Evolutionary conservation across 139 green algal species (phyloP), one percentile per base, ranked within the genome.

Genomic region (Dunaliella primolecta): DNA sequence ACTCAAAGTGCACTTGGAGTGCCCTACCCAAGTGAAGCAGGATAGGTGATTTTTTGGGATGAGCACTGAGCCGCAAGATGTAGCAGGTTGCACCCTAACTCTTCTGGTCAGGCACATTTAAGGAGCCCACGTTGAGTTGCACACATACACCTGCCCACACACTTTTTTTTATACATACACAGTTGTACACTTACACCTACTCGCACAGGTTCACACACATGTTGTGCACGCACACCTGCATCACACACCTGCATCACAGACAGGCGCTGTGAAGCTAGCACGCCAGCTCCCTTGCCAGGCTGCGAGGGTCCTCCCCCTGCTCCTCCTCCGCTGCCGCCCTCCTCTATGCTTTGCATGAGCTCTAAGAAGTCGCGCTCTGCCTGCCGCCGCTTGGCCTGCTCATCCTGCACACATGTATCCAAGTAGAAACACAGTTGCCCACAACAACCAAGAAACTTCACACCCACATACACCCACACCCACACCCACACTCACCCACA

Each of bases 311-410:
- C 55, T 24, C 75, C 82, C 2, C 37, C 83, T 2, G 0, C 29
- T 2, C 77, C 83, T 2, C 81, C 75, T 25, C 36, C 79, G 1
- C 37, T 33, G 21, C 78, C 78, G 0, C 25, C 36, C 56, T 86
- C 38, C 78, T 91, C 88, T 7, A 91, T 88, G 55, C 38, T 81
- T 1, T 85, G 64, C 86, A 91, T 86, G 46, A 91, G 88, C 75
- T 91, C 88, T 36, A 91, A 84, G 84, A 91, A 91, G 33, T 91
- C 88, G 0, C 81, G 81, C 84, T 91, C 88, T 1, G 88, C 86
- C 33, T 91, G 86, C n/a, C 88, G 81, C 81, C 88, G 83, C 74
- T 82, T 78, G 20, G 32, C 2, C 32, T 89, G 88, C 85, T 91
- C 88, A 2, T 91, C 88, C 85, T 86, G 81, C 36, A 46, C 30